Percentiles rank a stretch among this genome's conserved stretches.
Conservation (phyloP, 176 grass and related monocot genomes). For the Zoysia pacifica region DNA sequence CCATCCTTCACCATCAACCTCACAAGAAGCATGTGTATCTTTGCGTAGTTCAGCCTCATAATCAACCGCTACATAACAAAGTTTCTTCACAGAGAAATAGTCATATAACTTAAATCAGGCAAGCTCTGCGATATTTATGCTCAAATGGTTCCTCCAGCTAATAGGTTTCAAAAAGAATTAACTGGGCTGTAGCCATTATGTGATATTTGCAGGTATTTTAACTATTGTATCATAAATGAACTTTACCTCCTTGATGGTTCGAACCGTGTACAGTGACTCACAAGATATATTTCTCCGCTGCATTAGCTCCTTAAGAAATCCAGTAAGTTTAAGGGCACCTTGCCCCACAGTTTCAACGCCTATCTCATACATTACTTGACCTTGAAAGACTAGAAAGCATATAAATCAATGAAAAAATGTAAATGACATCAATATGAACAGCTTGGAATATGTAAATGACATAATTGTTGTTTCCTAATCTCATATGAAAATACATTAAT, state of each 20-base stretch:
- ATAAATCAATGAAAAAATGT: slow-evolving; percentile 31
- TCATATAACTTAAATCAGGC: slow-evolving; percentile 18
- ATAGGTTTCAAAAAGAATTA: slow-evolving; percentile 20
- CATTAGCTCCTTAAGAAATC: slow-evolving; percentile 88
- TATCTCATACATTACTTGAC: slow-evolving; percentile 79
- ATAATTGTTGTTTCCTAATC: background rate
- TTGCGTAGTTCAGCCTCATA: slow-evolving; percentile 81
- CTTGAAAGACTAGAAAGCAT: slow-evolving; percentile 64
- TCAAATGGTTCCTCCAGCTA: slow-evolving; percentile 2
- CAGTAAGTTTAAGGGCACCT: slow-evolving; percentile 90
- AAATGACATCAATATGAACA: background rate
- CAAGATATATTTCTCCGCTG: slow-evolving; percentile 68
- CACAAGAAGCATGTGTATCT: slow-evolving; percentile 68
- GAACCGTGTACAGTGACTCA: slow-evolving; percentile 83
- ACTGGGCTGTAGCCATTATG: background rate
- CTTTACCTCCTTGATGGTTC: slow-evolving; percentile 88
- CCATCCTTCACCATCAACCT: slow-evolving; percentile 75
- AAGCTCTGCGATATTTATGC: background rate
- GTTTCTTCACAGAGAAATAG: slow-evolving; percentile 62
- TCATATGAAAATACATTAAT: background rate
- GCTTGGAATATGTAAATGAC: slow-evolving; percentile 4
- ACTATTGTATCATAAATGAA: background rate
- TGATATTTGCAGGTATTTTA: slow-evolving; percentile 2
- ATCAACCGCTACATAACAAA: slow-evolving; percentile 82
- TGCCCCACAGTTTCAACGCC: slow-evolving; percentile 84